Base-by-base conservation (phyloP, 1,284 basidiomycete genomes). In the Austroboletus novae-zelandiae region DNA sequence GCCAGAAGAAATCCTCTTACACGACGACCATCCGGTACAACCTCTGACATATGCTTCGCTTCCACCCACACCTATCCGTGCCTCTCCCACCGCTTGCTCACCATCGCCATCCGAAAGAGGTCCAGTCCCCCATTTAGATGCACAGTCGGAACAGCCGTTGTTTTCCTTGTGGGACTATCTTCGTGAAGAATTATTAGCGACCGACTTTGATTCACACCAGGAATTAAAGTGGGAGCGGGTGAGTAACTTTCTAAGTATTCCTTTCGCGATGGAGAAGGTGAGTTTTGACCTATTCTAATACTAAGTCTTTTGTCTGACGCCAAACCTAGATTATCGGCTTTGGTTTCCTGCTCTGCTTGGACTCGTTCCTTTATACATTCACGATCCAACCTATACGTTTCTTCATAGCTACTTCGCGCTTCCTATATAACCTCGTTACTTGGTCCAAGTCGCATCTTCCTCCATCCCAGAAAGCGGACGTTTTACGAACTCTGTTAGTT, bases 141-240 rank as follows among this genome's bases (percentile, higher is more conserved):
- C 45, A 2, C 59, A 51, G 31, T 41, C 35, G 13, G 47, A 55
- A 29, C 60, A 55, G 17, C 67, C 67, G 1, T 82, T 89, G 1
- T 91, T 89, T 65, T 93, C 92, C 10, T 65, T 97, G 20, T 96
- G 93, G 93, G 93, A 96, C 57, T 95, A 97, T 66, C 76, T 97
- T 25, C 77, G 86, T 20, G 91, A 94, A 61, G 89, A 94, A 62
- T 74, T 96, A 14, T 71, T 94, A 9, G 91, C 90, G 0, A 94
- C 89, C 30, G 93, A 95, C 72, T 91, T 94, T 67, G 93, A 96
- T 67, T 92, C 88, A 0, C 89, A 93, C 54, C 91, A 96, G 62
- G 94, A 96, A 65, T 73, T 94, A 58, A 94, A 94, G 70, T 94
- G 94, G 90, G 97, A 99, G 62, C 77, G 97, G n/a, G 95, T 99